Evolutionary conservation across 148 eudicot genomes (phyloP), one percentile per base, ranked within the genome.

Genomic region (Diospyros kaki): DNA sequence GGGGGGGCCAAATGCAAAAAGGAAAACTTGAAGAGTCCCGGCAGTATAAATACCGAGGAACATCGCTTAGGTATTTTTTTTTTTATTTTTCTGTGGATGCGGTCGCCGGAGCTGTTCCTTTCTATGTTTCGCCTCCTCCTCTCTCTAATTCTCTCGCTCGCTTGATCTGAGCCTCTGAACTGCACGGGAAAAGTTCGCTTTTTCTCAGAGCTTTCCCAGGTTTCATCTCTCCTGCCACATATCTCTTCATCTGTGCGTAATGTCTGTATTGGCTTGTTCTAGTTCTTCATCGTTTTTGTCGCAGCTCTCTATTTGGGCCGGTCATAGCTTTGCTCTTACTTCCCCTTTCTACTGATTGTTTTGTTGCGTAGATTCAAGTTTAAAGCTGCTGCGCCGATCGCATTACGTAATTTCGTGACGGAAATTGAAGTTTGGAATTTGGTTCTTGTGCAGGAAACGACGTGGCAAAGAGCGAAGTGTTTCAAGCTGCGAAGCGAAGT

Each of bases 91-190:
- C 68, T 73, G 76, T 63, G 75, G 75, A 73, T 14, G 68, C 68
- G 4, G 76, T 62, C 58, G 76, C 67, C 68, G 76, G 76, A 61
- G 76, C 59, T 48, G 67, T 62, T 58, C n/a, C 6, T 65, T 62
- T 62, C 66, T 18, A 1, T 18, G 64, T 9, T 54, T 48, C 67
- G 46, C 6, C 8, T 48, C 8, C 52, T 48, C 52, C 28, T 28
- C 28, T 28, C 28, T 28, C 28, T 28, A 28, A 28, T 28, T 28
- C 28, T 28, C 28, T 28, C 28, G 28, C 28, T 28, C 28, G 28
- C 66, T 18, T 17, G 52, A 44, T 66, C 69, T 45, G 69, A 44
- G 18, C 73, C 77, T 50, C 76, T 65, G 71, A 68, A 48, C 45
- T 38, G 18, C 5, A 45, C 71, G 5, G 39, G 62, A 44, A 13